A percentile compares a stretch with the other conserved stretches of the same genome.
Evolutionary conservation across 2,329 filamentous ascomycete genomes (phyloP).

Genomic region (Phyllosticta citriasiana): DNA sequence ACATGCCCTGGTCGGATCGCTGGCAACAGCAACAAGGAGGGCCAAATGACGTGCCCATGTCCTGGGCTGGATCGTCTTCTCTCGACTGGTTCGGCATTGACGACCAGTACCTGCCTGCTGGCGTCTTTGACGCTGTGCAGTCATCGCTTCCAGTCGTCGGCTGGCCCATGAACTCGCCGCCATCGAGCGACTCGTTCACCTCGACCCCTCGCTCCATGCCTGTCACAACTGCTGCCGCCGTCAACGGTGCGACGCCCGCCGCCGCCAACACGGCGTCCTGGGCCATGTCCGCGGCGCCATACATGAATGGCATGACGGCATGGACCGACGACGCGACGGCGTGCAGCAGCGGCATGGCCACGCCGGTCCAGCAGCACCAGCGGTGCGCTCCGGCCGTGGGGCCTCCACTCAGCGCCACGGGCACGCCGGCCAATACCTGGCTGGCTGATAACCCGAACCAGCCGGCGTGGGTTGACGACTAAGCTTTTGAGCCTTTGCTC

Average conservation of each 20-base stretch:
- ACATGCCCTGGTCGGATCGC: neutral
- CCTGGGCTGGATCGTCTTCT: slow-evolving; percentile 6
- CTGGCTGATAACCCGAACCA: slow-evolving; percentile 9
- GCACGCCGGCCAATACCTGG: slow-evolving; percentile 8
- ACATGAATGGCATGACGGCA: slow-evolving; percentile 5
- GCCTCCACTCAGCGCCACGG: slow-evolving; percentile 3
- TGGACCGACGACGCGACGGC: slow-evolving; percentile 6
- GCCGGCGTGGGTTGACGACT: slow-evolving; percentile 9
- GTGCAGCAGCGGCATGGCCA: slow-evolving; percentile 2
- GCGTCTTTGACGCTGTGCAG: slow-evolving; percentile 7
- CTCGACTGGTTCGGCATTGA: slow-evolving; percentile 10
- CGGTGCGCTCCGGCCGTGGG: slow-evolving; percentile 2
- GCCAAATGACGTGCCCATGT: slow-evolving; percentile 3
- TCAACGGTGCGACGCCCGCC: neutral
- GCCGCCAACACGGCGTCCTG: neutral
- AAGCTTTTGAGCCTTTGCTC: neutral
- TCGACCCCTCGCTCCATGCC: slow-evolving; percentile 9
- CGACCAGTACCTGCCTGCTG: slow-evolving; percentile 8
- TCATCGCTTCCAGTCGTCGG: slow-evolving; percentile 8
- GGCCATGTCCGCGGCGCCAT: slow-evolving; percentile 7
- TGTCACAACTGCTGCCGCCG: slow-evolving; percentile 2
- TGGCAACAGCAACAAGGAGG: slow-evolving; percentile 4
- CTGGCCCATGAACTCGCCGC: slow-evolving; percentile 8
- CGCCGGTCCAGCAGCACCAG: slow-evolving; percentile 2
- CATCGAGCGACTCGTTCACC: slow-evolving; percentile 9